Base-by-base conservation (phyloP, 1,284 basidiomycete species). In the Amylostereum areolatum region DNA sequence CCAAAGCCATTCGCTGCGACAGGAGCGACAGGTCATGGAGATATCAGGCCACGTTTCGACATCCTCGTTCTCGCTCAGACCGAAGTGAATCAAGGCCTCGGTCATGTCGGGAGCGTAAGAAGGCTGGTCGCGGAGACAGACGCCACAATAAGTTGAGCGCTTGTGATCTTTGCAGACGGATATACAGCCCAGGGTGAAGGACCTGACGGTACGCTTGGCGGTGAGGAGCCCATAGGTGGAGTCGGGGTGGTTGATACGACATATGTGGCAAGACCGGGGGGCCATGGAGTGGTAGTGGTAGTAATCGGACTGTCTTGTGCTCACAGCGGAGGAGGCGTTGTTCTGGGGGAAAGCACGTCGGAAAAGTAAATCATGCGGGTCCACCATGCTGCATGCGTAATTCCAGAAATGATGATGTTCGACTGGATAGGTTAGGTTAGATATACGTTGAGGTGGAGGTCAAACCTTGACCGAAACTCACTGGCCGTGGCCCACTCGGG, bases 1-100 rank as follows among this genome's bases (percentile, higher is more conserved):
- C 79, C 78, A 82, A 7, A 88, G 67, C 65, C 72, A 75, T 60
- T 87, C 83, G 3, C 59, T 59, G 25, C 85, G 73, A 61, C 85
- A 88, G 34, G 62, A 65, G 30, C 79, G 73, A 61, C 85, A 88
- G 3, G 85, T 88, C 2, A 81, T 70, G 29, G 83, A 77, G 3
- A 84, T 71, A 4, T 71, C 70, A 0, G 81, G 80, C 77, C 81
- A 87, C 0, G 75, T 74, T 10, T 83, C 79, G 12, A 78, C 73
- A 59, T 88, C 85, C 54, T 87, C 84, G 56, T 87, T 88, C 59
- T 84, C 82, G 3, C 77, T 65, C 52, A 80, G 77, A 34, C 70
- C 74, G 5, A 81, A 71, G 48, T 63, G 48, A 49, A 64, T 51
- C 50, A 64, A 56, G 32, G 60, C 56, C 55, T 71, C 50, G 50